Evolutionary conservation across 768 basidiomycete species (phyloP).

Genomic region (Epithele typhae): DNA sequence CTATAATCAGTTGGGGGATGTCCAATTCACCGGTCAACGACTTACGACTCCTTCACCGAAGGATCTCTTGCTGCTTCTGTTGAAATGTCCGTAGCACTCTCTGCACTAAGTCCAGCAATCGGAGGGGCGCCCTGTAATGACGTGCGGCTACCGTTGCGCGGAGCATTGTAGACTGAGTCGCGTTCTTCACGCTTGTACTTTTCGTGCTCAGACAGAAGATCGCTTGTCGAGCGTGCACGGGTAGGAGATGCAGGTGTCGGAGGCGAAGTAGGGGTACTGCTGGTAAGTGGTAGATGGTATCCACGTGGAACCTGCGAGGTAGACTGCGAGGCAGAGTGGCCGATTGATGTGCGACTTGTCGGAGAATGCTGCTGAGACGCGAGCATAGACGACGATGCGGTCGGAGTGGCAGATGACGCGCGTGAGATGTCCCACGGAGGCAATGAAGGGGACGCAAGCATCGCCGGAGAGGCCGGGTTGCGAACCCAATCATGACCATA

Average conservation of each 20-base stretch:
- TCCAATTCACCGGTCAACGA: too few relatives aligned
- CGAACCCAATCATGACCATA: conserved; percentile 36
- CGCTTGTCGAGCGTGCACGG: conserved; percentile 52
- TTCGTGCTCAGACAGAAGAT: conserved; percentile 40
- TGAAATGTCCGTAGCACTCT: conserved; percentile 16
- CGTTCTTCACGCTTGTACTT: conserved; percentile 20
- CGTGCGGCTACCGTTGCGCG: conserved; percentile 8
- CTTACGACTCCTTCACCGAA: conserved; percentile 47
- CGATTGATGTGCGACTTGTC: conserved; percentile 26
- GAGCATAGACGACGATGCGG: conserved; percentile 37
- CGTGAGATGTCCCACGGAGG: conserved; percentile 48
- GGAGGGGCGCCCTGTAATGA: conserved; percentile 4
- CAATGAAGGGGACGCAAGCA: conserved; percentile 37
- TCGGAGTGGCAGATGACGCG: conserved; percentile 49
- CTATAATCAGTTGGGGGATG: not conserved
- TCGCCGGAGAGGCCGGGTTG: conserved; percentile 72
- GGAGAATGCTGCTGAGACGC: conserved; percentile 22
- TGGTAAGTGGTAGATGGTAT: conserved; percentile 6
- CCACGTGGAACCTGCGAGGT: conserved; percentile 7
- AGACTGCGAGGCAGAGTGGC: conserved; percentile 12
- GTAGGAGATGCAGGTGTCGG: conserved; percentile 44
- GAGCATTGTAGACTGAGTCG: conserved; percentile 6
- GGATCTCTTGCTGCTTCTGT: conserved; percentile 19
- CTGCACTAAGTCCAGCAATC: conserved; percentile 5
- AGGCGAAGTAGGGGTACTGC: conserved; percentile 18